Evolutionary conservation across 257 asterid species (phyloP).

Genomic region (Capsicum baccatum): DNA sequence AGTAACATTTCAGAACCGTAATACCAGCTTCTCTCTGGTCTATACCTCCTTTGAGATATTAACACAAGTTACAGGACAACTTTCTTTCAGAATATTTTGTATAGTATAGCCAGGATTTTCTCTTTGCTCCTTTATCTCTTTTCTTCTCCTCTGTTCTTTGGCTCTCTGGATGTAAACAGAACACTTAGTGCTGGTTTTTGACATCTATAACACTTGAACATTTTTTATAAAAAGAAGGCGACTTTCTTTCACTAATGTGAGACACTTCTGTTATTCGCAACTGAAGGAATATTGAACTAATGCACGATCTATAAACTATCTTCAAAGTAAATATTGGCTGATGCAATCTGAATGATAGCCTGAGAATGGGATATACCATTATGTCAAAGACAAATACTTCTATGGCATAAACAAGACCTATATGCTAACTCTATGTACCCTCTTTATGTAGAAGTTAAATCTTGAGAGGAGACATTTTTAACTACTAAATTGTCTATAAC

Average conservation of each 20-base stretch:
- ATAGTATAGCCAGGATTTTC: background rate
- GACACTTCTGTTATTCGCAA: background rate
- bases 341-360: too few species aligned
- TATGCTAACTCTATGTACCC: background rate
- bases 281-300: background rate
- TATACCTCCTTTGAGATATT: background rate
- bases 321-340: too few species aligned
- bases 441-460: background rate
- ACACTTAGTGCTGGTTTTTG: background rate
- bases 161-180: background rate
- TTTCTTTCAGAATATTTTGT: background rate
- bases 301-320: background rate
- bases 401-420: background rate
- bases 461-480: background rate
- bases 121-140: background rate
- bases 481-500: background rate
- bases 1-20: background rate
- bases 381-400: background rate
- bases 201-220: too few species aligned
- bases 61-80: background rate
- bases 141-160: too few species aligned
- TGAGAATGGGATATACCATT: background rate
- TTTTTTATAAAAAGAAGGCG: too few species aligned
- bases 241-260: too few species aligned
- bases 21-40: background rate